These are phyloP conservation scores for Neofusicoccum sp. DNA, from an alignment of 2,329 filamentous ascomycete genomes.

Conservation along the genomic window DNA sequence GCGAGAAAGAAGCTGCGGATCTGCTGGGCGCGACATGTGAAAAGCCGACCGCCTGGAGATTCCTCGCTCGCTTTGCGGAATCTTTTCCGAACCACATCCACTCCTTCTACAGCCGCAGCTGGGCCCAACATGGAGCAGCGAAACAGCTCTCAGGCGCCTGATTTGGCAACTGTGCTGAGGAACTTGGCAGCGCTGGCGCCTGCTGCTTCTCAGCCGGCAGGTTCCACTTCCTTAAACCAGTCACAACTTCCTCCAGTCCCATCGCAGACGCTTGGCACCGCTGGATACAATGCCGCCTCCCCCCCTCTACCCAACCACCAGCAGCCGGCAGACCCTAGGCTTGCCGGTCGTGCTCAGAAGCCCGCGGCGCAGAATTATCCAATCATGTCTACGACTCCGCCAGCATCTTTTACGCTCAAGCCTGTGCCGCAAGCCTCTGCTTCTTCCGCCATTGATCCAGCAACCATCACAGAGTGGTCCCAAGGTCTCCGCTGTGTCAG, in stretches of 20 bases:
- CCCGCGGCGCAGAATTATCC: background rate
- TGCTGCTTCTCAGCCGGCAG: background rate
- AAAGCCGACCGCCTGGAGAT: background rate
- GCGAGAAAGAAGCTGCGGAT: background rate
- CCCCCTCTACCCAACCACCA: background rate
- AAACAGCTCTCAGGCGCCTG: slow-evolving; percentile 24
- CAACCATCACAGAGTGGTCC: slow-evolving; percentile 50
- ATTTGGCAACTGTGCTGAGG: slow-evolving; percentile 35
- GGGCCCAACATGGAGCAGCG: slow-evolving; percentile 32
- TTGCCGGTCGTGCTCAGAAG: background rate
- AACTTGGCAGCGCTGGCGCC: slow-evolving; percentile 32
- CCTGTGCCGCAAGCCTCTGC: background rate
- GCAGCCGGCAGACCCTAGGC: background rate
- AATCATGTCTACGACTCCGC: background rate
- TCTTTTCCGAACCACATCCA: background rate
- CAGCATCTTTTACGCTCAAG: background rate
- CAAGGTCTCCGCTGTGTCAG: slow-evolving; percentile 47
- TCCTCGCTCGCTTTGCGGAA: background rate
- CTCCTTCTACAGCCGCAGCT: background rate
- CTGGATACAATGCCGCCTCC: background rate
- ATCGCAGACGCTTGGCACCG: background rate
- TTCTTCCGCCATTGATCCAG: slow-evolving; percentile 41
- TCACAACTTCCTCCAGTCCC: background rate
- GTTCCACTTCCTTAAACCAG: background rate
- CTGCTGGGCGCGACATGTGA: slow-evolving; percentile 5